phyloP scores from a whole-genome alignment of 306 rosid genomes.

The Ceratonia siliqua region DNA sequence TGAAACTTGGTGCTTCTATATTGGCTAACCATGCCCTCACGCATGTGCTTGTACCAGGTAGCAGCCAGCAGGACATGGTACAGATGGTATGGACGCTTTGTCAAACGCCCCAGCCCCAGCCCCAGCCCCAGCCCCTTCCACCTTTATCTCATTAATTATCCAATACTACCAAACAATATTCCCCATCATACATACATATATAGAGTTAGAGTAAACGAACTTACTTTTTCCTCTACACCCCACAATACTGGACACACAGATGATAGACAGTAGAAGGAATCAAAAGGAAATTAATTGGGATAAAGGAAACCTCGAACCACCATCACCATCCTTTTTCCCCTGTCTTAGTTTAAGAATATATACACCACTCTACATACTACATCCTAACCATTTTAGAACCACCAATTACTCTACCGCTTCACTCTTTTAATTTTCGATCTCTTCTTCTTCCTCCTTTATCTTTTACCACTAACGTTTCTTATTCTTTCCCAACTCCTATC shows the following conservation, averaged over 20 bases:
- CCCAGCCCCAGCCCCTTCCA: no score
- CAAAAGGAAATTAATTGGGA: not conserved
- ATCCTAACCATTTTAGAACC: not conserved
- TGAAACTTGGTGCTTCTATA: conserved; percentile 14
- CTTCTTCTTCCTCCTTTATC: conserved; percentile 10
- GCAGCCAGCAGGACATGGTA: no score
- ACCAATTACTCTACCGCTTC: not conserved
- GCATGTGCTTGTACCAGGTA: no score
- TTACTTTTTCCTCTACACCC: no score
- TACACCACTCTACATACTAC: not conserved
- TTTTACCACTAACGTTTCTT: conserved; percentile 2
- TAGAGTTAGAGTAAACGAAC: no score
- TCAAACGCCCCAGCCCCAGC: no score
- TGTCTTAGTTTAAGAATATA: not conserved
- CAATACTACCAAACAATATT: no score
- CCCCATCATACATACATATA: no score
- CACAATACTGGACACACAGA: no score
- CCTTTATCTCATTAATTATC: no score
- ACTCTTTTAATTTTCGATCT: conserved; percentile 8
- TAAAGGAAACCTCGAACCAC: not conserved
- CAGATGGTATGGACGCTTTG: no score
- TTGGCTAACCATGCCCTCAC: not conserved
- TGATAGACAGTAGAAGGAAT: not conserved
- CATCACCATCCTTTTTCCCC: not conserved
- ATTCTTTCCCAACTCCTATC: conserved; percentile 38